Conservation (phyloP, 2,329 filamentous ascomycete genomes). For the Boeremia lycopersici region DNA sequence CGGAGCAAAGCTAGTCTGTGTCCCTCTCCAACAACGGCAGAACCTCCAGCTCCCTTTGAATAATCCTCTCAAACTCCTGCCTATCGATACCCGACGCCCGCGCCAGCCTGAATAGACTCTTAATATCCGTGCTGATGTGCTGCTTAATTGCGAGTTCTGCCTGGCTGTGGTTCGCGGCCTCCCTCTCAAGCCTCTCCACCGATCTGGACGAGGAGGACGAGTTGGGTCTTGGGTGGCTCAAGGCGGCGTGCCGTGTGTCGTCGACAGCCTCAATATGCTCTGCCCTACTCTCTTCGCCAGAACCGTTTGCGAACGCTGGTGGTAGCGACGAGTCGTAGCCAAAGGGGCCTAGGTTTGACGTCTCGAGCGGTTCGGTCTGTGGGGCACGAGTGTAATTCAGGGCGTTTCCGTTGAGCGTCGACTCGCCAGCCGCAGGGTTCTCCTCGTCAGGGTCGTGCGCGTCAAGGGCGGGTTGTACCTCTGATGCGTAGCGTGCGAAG, state of each 20-base stretch:
- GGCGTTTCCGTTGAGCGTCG: slow-evolving; percentile 61
- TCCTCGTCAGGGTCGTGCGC: slow-evolving; percentile 80
- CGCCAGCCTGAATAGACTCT: slow-evolving; percentile 75
- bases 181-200: slow-evolving; percentile 64
- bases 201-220: slow-evolving; percentile 54
- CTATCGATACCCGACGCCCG: slow-evolving; percentile 73
- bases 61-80: slow-evolving; percentile 74
- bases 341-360: slow-evolving; percentile 40
- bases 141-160: slow-evolving; percentile 77
- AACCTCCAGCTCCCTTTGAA: slow-evolving; percentile 73
- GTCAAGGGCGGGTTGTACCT: slow-evolving; percentile 81
- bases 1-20: not conserved
- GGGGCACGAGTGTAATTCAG: slow-evolving; percentile 50
- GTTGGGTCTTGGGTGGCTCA: slow-evolving; percentile 45
- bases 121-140: slow-evolving; percentile 77
- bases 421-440: slow-evolving; percentile 52
- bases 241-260: slow-evolving; percentile 26
- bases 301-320: slow-evolving; percentile 20
- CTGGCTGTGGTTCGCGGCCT: slow-evolving; percentile 64
- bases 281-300: slow-evolving; percentile 21
- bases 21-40: slow-evolving; percentile 71
- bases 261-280: slow-evolving; percentile 32
- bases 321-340: slow-evolving; percentile 44
- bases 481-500: slow-evolving; percentile 74
- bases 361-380: slow-evolving; percentile 53